Conservation (phyloP, 495 filamentous ascomycete species). For the Mycothermus thermophilus region DNA sequence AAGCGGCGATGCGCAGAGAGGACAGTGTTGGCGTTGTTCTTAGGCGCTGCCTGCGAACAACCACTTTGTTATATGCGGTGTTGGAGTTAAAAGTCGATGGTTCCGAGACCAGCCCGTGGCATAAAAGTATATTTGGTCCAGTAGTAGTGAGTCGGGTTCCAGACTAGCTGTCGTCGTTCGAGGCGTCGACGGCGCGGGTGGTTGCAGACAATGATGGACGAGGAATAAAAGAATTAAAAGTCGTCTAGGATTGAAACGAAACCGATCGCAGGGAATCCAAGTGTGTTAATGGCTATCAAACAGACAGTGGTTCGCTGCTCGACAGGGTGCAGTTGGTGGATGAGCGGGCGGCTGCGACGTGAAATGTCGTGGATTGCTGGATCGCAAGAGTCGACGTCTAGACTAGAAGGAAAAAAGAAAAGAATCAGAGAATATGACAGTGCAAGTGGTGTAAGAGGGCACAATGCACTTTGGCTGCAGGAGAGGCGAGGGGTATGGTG, state of each 20-base stretch:
- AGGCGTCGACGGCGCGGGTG: constrained; percentile 14
- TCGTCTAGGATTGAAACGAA: constrained; percentile 26
- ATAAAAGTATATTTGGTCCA: constrained; percentile 16
- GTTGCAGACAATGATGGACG: constrained; percentile 9
- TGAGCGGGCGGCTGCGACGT: constrained; percentile 20
- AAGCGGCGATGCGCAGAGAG: background rate
- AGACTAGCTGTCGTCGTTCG: constrained; percentile 8
- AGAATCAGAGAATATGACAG: constrained; percentile 1
- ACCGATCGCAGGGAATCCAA: constrained; percentile 27
- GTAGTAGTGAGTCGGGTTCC: constrained; percentile 5
- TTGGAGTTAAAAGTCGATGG: constrained; percentile 8
- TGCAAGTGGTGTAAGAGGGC: too few species aligned
- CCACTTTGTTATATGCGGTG: background rate
- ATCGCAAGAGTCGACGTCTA: constrained; percentile 6
- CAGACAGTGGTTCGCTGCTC: constrained; percentile 11
- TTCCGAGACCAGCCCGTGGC: constrained; percentile 26
- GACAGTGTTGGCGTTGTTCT: background rate
- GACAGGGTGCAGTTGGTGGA: constrained; percentile 13
- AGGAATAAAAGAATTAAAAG: constrained; percentile 27
- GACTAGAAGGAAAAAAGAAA: constrained; percentile 2
- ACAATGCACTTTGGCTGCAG: constrained; percentile 8
- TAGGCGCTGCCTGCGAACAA: constrained; percentile 20
- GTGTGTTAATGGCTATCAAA: constrained; percentile 20
- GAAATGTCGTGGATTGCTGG: constrained; percentile 17
- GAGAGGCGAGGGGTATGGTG: too few species aligned